phyloP scores from a whole-genome alignment of 768 basidiomycete genomes.

The Lactifluus echinatus region DNA sequence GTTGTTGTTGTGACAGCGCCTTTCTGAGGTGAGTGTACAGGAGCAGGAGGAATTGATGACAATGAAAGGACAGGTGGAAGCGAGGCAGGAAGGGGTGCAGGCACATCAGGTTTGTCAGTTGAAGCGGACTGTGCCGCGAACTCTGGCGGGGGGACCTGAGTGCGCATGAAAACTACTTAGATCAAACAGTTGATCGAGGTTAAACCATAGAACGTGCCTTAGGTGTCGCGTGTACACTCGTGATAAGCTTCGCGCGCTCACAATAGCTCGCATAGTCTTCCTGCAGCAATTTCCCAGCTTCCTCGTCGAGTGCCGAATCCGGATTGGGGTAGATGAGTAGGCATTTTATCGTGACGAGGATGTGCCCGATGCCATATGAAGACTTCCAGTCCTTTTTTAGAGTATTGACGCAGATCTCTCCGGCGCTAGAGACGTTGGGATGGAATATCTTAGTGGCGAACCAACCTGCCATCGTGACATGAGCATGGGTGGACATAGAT shows the following conservation, averaged over 20 bases:
- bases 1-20: no score
- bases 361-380: slow-evolving; percentile 83
- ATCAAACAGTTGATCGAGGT: neutral
- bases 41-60: slow-evolving; percentile 24
- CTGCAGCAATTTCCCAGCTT: slow-evolving; percentile 85
- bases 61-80: slow-evolving; percentile 27
- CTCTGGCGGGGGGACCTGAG: slow-evolving; percentile 47
- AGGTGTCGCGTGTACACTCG: slow-evolving; percentile 85
- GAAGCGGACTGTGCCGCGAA: slow-evolving; percentile 36
- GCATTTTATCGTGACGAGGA: slow-evolving; percentile 89
- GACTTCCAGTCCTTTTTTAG: slow-evolving; percentile 97
- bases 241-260: slow-evolving; percentile 79
- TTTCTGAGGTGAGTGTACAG: slow-evolving; percentile 24
- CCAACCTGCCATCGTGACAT: slow-evolving; percentile 47
- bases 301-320: slow-evolving; percentile 92
- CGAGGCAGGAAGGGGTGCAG: slow-evolving; percentile 25
- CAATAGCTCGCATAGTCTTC: slow-evolving; percentile 88
- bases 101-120: slow-evolving; percentile 25
- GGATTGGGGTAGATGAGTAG: slow-evolving; percentile 95
- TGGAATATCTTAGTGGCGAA: slow-evolving; percentile 95
- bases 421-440: slow-evolving; percentile 82
- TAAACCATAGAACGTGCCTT: slow-evolving; percentile 34
- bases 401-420: slow-evolving; percentile 96
- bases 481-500: neutral
- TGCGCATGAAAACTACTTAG: no score